Percentiles rank a stretch among this genome's conserved stretches.
Evolutionary conservation across 768 basidiomycete species (phyloP).

Genomic region (Phaeolepiota aurea): DNA sequence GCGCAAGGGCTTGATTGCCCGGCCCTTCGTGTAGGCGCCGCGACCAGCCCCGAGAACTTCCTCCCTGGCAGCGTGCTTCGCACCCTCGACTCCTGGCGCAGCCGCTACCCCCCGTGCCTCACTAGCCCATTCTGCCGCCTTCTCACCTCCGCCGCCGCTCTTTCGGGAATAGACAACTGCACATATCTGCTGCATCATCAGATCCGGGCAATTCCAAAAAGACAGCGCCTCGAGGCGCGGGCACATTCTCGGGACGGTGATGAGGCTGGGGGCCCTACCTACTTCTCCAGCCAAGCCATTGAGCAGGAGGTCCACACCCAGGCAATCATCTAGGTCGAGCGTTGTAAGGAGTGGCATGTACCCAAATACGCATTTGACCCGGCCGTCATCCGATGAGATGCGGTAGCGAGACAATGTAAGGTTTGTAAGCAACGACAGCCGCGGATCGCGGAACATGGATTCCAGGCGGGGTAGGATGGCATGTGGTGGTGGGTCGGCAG

Average conservation of each 20-base stretch:
- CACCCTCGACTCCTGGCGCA: slow-evolving; percentile 8
- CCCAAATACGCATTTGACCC: slow-evolving; percentile 31
- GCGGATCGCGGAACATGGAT: slow-evolving; percentile 48
- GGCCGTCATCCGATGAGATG: slow-evolving; percentile 27
- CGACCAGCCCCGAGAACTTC: slow-evolving; percentile 7
- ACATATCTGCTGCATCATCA: slow-evolving; percentile 26
- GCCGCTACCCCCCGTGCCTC: not conserved
- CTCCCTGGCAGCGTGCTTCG: slow-evolving; percentile 5
- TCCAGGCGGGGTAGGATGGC: slow-evolving; percentile 35
- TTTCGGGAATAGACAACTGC: slow-evolving; percentile 29
- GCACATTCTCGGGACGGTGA: slow-evolving; percentile 32
- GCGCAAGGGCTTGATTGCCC: slow-evolving; percentile 29
- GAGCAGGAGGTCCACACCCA: slow-evolving; percentile 30
- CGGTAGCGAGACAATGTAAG: slow-evolving; percentile 41
- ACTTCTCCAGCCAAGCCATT: slow-evolving; percentile 25
- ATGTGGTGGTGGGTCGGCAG: slow-evolving; percentile 10
- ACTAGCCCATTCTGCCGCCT: not conserved
- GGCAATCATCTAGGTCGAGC: slow-evolving; percentile 38
- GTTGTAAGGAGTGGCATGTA: slow-evolving; percentile 44
- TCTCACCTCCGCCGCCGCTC: slow-evolving; percentile 15
- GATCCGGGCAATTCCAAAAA: slow-evolving; percentile 42
- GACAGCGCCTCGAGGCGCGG: slow-evolving; percentile 41
- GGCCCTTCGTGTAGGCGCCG: slow-evolving; percentile 10
- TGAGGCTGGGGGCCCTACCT: slow-evolving; percentile 6
- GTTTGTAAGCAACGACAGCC: slow-evolving; percentile 39